These are phyloP conservation scores for Leishmania arabica DNA, from an alignment of 208 protist species.

Conservation along the genomic window DNA sequence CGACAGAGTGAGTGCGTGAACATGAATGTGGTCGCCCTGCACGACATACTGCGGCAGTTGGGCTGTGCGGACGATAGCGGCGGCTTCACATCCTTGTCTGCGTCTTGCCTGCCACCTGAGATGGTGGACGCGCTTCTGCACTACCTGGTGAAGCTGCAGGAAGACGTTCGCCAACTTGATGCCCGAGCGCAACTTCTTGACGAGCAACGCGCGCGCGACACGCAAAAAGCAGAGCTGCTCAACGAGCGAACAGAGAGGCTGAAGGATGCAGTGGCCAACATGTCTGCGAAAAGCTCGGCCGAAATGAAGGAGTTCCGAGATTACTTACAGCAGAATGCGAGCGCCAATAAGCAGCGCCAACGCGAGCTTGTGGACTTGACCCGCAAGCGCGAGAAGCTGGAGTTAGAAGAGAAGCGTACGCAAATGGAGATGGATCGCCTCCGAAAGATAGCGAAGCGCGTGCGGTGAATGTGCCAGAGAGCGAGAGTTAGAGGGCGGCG, in stretches of 20 bases:
- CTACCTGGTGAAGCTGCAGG: conserved; percentile 35
- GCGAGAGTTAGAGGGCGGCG: background rate
- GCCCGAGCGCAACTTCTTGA: conserved; percentile 15
- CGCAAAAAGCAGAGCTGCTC: conserved; percentile 32
- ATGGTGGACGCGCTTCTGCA: conserved; percentile 39
- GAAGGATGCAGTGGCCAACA: conserved; percentile 33
- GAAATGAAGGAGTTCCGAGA: conserved; percentile 43
- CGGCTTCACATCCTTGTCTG: background rate
- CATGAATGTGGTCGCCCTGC: conserved; percentile 44
- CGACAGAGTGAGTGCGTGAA: conserved; percentile 76
- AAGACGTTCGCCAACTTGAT: conserved; percentile 20
- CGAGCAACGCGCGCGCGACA: conserved; percentile 21
- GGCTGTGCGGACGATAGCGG: background rate
- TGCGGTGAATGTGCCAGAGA: conserved; percentile 24
- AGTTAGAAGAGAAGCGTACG: conserved; percentile 59
- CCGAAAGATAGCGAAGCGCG: conserved; percentile 69
- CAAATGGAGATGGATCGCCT: conserved; percentile 71
- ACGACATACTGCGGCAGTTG: conserved; percentile 23
- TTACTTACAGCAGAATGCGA: conserved; percentile 44
- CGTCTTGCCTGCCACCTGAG: conserved; percentile 30
- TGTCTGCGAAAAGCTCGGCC: conserved; percentile 64
- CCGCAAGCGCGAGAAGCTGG: conserved; percentile 68
- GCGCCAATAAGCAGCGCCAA: conserved; percentile 44
- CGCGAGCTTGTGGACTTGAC: conserved; percentile 56
- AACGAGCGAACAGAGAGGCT: conserved; percentile 44